Evolutionary conservation across 2,329 filamentous ascomycete genomes (phyloP).

Genomic region (Emmonsiellopsis sp.): DNA sequence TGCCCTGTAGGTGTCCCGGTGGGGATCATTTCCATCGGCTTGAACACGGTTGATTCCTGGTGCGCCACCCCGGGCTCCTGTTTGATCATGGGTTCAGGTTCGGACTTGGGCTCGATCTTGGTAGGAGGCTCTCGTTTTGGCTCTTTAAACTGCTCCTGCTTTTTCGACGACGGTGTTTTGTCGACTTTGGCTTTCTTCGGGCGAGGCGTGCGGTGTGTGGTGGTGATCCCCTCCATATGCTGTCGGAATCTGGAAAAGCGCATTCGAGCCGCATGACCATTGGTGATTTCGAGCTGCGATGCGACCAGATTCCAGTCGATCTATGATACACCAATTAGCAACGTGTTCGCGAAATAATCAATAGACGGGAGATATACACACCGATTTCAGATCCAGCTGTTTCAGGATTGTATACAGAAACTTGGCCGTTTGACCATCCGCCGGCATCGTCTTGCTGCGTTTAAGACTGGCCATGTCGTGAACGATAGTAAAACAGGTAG

Average conservation of each 20-base stretch:
- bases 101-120: not conserved
- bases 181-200: slow-evolving; percentile 19
- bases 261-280: slow-evolving; percentile 50
- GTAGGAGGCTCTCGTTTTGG: not conserved
- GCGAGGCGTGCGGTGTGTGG: slow-evolving; percentile 13
- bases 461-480: slow-evolving; percentile 26
- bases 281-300: slow-evolving; percentile 41
- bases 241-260: slow-evolving; percentile 45
- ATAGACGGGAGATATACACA: slow-evolving; percentile 18
- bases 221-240: slow-evolving; percentile 40
- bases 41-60: slow-evolving; percentile 1
- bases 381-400: slow-evolving; percentile 44
- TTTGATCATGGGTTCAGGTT: slow-evolving; percentile 3
- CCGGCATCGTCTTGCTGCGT: slow-evolving; percentile 36
- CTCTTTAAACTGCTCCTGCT: slow-evolving; percentile 11
- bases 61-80: slow-evolving; percentile 1
- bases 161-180: slow-evolving; percentile 8
- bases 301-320: slow-evolving; percentile 47
- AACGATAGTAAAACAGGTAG: not conserved
- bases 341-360: slow-evolving; percentile 4
- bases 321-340: slow-evolving; percentile 19
- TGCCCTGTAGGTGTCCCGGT: not conserved
- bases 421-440: slow-evolving; percentile 40
- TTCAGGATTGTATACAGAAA: slow-evolving; percentile 49
- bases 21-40: not conserved